Conservation (phyloP, 495 filamentous ascomycete species). For the Rhypophila decipiens region DNA sequence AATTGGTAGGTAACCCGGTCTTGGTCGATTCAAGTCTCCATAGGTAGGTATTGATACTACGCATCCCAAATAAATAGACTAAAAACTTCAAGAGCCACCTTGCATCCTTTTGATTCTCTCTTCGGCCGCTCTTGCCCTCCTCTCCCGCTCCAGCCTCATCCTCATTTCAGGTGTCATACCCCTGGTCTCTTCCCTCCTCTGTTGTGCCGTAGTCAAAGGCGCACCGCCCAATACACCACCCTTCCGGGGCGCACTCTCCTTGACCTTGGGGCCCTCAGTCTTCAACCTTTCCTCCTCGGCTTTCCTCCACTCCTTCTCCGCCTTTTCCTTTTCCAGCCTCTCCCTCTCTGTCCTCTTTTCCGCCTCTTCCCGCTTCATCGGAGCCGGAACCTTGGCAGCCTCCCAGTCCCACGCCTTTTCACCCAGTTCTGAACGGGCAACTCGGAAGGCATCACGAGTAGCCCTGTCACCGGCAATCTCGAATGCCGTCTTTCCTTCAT, state of each 20-base stretch:
- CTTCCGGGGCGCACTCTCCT: constrained; percentile 26
- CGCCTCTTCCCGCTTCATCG: constrained; percentile 61
- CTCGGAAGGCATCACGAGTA: constrained; percentile 86
- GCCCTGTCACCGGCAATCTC: constrained; percentile 80
- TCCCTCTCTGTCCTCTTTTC: constrained; percentile 59
- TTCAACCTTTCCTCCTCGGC: constrained; percentile 57
- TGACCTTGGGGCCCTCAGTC: constrained; percentile 40
- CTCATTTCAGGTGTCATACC: constrained; percentile 82
- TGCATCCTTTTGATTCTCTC: constrained; percentile 70
- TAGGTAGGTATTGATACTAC: too few relatives aligned
- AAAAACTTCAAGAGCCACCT: constrained; percentile 15
- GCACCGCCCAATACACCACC: constrained; percentile 40
- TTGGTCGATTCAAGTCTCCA: too few relatives aligned
- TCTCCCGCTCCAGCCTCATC: constrained; percentile 71
- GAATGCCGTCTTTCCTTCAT: constrained; percentile 70
- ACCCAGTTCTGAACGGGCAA: constrained; percentile 75
- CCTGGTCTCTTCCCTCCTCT: constrained; percentile 70
- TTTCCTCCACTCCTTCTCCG: constrained; percentile 58
- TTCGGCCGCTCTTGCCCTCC: constrained; percentile 78
- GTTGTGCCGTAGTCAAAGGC: constrained; percentile 60
- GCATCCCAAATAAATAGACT: not conserved
- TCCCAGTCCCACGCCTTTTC: constrained; percentile 78
- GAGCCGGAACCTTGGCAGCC: constrained; percentile 59
- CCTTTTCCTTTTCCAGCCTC: constrained; percentile 53
- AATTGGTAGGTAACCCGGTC: too few relatives aligned